Conservation (phyloP, 2,329 filamentous ascomycete species). For the Trichoderma sp. region DNA sequence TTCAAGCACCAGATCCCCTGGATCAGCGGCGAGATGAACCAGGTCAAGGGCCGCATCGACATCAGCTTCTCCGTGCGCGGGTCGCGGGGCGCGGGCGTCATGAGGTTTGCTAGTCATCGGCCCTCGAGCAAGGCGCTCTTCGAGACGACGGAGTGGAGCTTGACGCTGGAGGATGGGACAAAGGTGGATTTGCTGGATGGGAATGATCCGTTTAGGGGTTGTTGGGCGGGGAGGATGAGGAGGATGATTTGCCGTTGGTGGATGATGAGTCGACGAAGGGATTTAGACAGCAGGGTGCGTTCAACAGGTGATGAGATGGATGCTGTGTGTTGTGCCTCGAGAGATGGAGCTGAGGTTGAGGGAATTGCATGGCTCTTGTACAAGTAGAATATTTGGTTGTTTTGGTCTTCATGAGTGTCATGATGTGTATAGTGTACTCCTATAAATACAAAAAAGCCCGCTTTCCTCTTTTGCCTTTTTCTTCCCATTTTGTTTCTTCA, state of each 20-base stretch:
- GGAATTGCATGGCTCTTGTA: conserved; percentile 19
- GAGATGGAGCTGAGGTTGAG: background rate
- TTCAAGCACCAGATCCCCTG: conserved; percentile 78
- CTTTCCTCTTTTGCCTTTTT: conserved; percentile 29
- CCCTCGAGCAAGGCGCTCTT: conserved; percentile 65
- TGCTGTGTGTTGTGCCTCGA: background rate
- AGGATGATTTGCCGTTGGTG: conserved; percentile 38
- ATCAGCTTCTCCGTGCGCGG: conserved; percentile 87
- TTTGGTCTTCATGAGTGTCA: conserved; percentile 26
- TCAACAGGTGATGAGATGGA: conserved; percentile 34
- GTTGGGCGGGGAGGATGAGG: conserved; percentile 41
- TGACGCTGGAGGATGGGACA: conserved; percentile 56
- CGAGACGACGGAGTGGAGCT: conserved; percentile 87
- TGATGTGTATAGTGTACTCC: conserved; percentile 30
- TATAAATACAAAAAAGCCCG: conserved; percentile 44
- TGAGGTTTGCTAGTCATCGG: conserved; percentile 78
- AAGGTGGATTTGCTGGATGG: conserved; percentile 74
- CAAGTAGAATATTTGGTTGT: conserved; percentile 2
- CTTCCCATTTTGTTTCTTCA: background rate
- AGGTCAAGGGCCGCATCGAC: conserved; percentile 87
- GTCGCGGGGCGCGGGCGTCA: conserved; percentile 66
- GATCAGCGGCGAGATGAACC: conserved; percentile 88
- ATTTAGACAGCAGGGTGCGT: conserved; percentile 51
- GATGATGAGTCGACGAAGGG: conserved; percentile 45
- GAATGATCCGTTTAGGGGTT: conserved; percentile 66